Evolutionary conservation across 1,139 yeast species (phyloP).

Genomic region (Yamadazyma friedrichii): DNA sequence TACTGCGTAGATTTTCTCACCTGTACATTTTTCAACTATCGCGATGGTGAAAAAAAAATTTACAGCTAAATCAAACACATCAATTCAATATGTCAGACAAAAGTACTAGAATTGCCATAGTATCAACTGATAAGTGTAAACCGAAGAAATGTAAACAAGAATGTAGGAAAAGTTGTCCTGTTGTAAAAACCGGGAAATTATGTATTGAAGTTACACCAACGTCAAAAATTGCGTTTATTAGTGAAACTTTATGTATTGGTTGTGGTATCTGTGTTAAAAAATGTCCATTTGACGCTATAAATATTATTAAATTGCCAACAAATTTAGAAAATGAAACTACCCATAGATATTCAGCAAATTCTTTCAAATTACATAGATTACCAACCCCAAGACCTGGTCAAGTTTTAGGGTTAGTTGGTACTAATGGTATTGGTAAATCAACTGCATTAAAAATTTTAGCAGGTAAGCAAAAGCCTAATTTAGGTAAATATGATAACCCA

Average conservation of each 20-base stretch:
- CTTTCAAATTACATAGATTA: conserved; percentile 92
- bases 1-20: not conserved
- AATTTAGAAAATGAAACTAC: conserved; percentile 90
- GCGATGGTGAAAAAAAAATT: conserved; percentile 7
- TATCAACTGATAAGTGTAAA: conserved; percentile 89
- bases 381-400: conserved; percentile 99
- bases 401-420: conserved; percentile 95
- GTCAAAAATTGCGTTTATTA: conserved; percentile 89
- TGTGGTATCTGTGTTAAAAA: conserved; percentile 99
- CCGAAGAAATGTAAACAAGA: conserved; percentile 98
- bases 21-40: not conserved
- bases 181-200: conserved; percentile 92
- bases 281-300: conserved; percentile 97
- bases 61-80: not conserved
- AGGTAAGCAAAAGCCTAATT: conserved; percentile 97
- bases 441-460: conserved; percentile 97
- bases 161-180: conserved; percentile 96
- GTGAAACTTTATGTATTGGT: conserved; percentile 96
- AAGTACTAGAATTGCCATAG: conserved; percentile 89
- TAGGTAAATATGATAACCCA: conserved; percentile 91
- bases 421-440: conserved; percentile 98
- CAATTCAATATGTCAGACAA: conserved; percentile 33
- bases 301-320: conserved; percentile 92
- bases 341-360: conserved; percentile 96
- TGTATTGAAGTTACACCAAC: conserved; percentile 95